Conservation (phyloP, 169 alveolate species). For the Plasmodium vinckei region DNA sequence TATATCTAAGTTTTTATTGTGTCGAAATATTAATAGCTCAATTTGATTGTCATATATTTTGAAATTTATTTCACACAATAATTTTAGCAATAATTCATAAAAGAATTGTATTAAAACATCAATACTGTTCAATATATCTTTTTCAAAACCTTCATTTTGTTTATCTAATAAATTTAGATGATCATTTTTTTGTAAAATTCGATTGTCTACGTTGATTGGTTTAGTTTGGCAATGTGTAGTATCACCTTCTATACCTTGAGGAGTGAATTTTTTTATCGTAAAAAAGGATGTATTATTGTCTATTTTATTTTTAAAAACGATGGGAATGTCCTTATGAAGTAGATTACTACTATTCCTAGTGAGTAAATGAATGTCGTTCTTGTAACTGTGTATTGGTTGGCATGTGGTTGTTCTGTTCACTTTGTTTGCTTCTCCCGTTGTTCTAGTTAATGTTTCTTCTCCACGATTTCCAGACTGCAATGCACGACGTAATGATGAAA, state of each 20-base stretch:
- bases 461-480: conserved; percentile 1
- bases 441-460: no score
- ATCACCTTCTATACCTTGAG: no score
- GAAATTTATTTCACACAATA: conserved; percentile 41
- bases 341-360: neutral
- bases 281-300: no score
- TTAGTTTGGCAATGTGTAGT: no score
- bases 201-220: no score
- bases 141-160: neutral
- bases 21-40: conserved; percentile 23
- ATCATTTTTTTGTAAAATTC: no score
- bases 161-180: no score
- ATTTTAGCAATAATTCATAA: conserved; percentile 47
- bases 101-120: conserved; percentile 36
- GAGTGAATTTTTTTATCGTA: no score
- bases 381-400: neutral
- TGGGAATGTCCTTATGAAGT: no score
- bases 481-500: neutral
- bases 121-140: conserved; percentile 3
- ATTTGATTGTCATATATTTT: conserved; percentile 24
- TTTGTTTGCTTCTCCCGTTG: neutral
- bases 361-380: neutral
- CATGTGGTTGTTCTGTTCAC: neutral
- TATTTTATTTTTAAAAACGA: no score
- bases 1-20: conserved; percentile 23